phyloP scores from a whole-genome alignment of 2,329 filamentous ascomycete genomes.

The Xylariomycetidae sp. region DNA sequence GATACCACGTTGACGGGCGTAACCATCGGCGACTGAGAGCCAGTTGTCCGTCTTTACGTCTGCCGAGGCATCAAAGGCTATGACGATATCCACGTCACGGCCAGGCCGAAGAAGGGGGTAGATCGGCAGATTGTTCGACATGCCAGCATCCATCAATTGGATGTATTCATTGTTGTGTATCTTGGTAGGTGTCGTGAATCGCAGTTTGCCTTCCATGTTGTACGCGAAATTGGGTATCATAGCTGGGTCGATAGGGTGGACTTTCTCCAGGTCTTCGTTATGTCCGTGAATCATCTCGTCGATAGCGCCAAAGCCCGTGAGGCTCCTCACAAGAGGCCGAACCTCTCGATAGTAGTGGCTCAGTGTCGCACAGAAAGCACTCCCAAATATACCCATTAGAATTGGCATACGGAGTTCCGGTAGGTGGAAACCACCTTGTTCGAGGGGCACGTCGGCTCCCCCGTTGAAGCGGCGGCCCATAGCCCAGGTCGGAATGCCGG shows the following conservation, averaged over 20 bases:
- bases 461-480: conserved; percentile 75
- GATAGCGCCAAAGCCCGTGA: conserved; percentile 69
- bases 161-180: conserved; percentile 67
- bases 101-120: conserved; percentile 89
- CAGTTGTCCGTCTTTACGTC: conserved; percentile 94
- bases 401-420: conserved; percentile 81
- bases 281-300: conserved; percentile 78
- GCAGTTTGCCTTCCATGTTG: conserved; percentile 70
- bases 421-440: conserved; percentile 61
- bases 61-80: conserved; percentile 91
- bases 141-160: conserved; percentile 91
- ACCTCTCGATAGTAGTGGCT: conserved; percentile 96
- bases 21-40: conserved; percentile 90
- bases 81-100: conserved; percentile 78
- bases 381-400: conserved; percentile 92
- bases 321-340: conserved; percentile 68
- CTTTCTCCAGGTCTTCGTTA: conserved; percentile 78
- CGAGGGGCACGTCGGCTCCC: conserved; percentile 60
- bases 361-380: conserved; percentile 90
- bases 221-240: conserved; percentile 84
- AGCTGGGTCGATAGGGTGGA: conserved; percentile 91
- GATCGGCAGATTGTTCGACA: conserved; percentile 96
- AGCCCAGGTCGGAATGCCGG: conserved; percentile 93
- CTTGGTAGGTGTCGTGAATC: conserved; percentile 69
- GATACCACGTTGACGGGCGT: conserved; percentile 81